A percentile compares a stretch with the other conserved stretches of the same genome.
Conservation (phyloP, 108 stramenopile species). For the Ochromonas danica region DNA sequence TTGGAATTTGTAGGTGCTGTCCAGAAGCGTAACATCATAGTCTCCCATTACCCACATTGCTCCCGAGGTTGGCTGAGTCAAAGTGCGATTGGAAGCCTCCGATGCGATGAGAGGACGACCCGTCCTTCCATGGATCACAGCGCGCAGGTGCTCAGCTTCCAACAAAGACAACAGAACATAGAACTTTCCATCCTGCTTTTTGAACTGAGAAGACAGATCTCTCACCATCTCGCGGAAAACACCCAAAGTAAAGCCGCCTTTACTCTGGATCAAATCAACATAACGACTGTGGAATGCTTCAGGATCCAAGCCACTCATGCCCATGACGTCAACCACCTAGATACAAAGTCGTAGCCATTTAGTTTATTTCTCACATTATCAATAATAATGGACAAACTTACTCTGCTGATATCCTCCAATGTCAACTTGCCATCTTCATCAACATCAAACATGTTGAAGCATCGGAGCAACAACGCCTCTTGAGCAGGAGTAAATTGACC, state of each 20-base stretch:
- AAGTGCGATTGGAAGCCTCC: background rate
- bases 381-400: too few species aligned
- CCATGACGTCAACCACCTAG: conserved; percentile 37
- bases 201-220: conserved; percentile 27
- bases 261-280: background rate
- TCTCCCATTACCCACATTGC: background rate
- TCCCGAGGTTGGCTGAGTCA: background rate
- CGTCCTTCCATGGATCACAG: conserved; percentile 77
- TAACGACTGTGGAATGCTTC: background rate
- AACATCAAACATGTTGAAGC: conserved; percentile 80
- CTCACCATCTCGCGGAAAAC: conserved; percentile 1
- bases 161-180: conserved; percentile 85
- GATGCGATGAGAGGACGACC: conserved; percentile 62
- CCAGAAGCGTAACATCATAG: conserved; percentile 42
- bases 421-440: conserved; percentile 74
- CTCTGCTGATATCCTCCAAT: conserved; percentile 68
- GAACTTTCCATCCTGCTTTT: conserved; percentile 85
- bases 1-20: conserved; percentile 34
- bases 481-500: conserved; percentile 70
- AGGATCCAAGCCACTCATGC: background rate
- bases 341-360: background rate
- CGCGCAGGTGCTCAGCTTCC: conserved; percentile 92
- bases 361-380: background rate
- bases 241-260: conserved; percentile 24
- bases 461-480: conserved; percentile 77